phyloP scores from a whole-genome alignment of 208 protist species.

The Borovskyia barvae region DNA sequence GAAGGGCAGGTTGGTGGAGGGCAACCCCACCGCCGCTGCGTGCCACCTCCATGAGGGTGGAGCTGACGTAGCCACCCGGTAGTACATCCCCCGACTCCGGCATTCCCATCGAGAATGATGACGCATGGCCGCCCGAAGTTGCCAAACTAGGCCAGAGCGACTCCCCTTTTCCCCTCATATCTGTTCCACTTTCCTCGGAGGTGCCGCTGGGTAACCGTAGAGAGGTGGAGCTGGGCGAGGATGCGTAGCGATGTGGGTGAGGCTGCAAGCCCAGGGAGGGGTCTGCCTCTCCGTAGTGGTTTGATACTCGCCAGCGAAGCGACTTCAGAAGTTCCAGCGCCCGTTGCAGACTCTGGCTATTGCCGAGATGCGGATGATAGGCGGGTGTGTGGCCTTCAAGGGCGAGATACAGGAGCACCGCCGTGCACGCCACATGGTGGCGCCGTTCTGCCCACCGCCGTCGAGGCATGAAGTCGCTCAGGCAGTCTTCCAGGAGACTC shows the following conservation, averaged over 20 bases:
- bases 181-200: slow-evolving; percentile 50
- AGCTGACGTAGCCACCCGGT: slow-evolving; percentile 28
- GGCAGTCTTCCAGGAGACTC: slow-evolving; percentile 58
- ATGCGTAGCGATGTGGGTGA: no score
- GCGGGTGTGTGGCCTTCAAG: slow-evolving; percentile 66
- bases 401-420: slow-evolving; percentile 71
- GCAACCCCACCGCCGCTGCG: slow-evolving; percentile 3
- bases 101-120: slow-evolving; percentile 1
- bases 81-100: slow-evolving; percentile 4
- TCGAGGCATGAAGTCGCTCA: slow-evolving; percentile 58
- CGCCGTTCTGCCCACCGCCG: slow-evolving; percentile 58
- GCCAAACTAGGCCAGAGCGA: no score
- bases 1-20: slow-evolving; percentile 10
- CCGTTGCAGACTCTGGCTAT: slow-evolving; percentile 36
- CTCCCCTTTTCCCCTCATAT: slow-evolving; percentile 14
- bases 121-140: not conserved
- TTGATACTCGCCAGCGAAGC: slow-evolving; percentile 12
- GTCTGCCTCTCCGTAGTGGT: no score
- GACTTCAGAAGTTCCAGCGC: slow-evolving; percentile 28
- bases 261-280: no score
- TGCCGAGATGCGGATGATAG: slow-evolving; percentile 29
- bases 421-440: slow-evolving; percentile 69
- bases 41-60: slow-evolving; percentile 15
- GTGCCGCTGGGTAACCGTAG: slow-evolving; percentile 3
- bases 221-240: slow-evolving; percentile 11